Conservation (phyloP, 345 rosid genomes). For the Sisymbrium irio region DNA sequence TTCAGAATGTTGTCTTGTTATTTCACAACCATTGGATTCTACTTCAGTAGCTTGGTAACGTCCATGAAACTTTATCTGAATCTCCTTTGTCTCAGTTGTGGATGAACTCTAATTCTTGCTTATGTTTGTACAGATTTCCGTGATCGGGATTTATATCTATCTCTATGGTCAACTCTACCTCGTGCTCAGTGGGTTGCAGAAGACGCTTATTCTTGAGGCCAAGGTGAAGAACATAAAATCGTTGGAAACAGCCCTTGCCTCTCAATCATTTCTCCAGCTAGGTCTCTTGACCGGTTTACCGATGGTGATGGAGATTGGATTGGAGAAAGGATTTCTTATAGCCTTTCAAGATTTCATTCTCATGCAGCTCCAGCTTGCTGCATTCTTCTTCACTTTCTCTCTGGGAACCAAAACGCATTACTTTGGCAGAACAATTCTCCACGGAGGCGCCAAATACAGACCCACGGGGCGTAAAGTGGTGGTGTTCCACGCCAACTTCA, state of each 20-base stretch:
- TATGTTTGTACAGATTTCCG: slow-evolving; percentile 57
- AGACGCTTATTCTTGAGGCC: slow-evolving; percentile 64
- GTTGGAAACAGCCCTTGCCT: slow-evolving; percentile 92
- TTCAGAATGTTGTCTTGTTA: slow-evolving; percentile 95
- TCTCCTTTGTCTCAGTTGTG: not conserved
- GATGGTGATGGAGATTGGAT: slow-evolving; percentile 98
- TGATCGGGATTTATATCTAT: slow-evolving; percentile 79
- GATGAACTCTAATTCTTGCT: slow-evolving; percentile 2
- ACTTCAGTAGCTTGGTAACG: slow-evolving; percentile 84
- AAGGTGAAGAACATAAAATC: slow-evolving; percentile 74
- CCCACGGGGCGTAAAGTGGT: slow-evolving; percentile 96
- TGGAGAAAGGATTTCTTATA: slow-evolving; percentile 88
- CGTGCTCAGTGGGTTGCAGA: slow-evolving; percentile 91
- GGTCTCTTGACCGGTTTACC: slow-evolving; percentile 96
- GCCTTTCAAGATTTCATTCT: slow-evolving; percentile 93
- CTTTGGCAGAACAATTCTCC: slow-evolving; percentile 82
- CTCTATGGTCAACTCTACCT: slow-evolving; percentile 94
- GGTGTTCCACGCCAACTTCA: slow-evolving; percentile 88
- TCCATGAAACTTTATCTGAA: not conserved
- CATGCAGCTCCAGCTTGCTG: slow-evolving; percentile 94
- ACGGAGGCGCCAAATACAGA: slow-evolving; percentile 93
- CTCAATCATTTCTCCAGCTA: slow-evolving; percentile 95
- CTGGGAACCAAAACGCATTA: slow-evolving; percentile 90
- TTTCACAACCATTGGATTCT: slow-evolving; percentile 94
- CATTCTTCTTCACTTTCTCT: slow-evolving; percentile 95